Base-by-base conservation (phyloP, 2,329 filamentous ascomycete species). In the Ascochyta clinopodiicola region DNA sequence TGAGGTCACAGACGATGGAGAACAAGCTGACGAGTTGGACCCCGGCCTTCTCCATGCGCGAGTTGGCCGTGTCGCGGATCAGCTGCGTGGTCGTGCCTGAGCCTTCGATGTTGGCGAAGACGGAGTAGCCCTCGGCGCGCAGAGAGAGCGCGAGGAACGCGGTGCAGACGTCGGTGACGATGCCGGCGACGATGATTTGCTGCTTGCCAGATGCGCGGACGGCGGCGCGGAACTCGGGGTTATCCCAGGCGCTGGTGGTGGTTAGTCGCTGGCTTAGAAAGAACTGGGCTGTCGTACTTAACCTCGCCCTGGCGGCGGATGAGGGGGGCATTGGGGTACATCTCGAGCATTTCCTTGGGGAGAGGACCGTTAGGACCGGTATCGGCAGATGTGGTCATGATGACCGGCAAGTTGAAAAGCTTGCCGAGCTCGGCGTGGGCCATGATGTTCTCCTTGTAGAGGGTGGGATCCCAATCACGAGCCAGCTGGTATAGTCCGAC, bases 161-260 rank as follows among this genome's bases (percentile, higher is more conserved):
- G 21, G 87, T 90, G 81, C 88, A 91, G 55, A 92, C 88, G 71
- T 92, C 89, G 0, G 89, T 92, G 2, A 85, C 82, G 65, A 92
- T 90, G 7, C 89, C 88, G 2, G 80, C 88, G 15, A 93, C 74
- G 67, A 92, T 89, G 64, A 92, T 78, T 71, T 92, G 90, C 27
- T 81, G 86, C 71, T 86, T 87, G 54, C 84, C 84, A 4, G 87
- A 84, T 1, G 87, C 87, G 60, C 81, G 76, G 57, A 92, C 81
- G 2, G 89, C 88, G 1, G 79, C 79, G 32, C 82, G 82, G 78
- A 92, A 91, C 0, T 89, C 84, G 2, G 81, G 63, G 64, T 90
- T 91, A 69, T 92, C 90, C 89, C 88, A 91, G 2, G 89, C 89
- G 68, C 71, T 74, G 46, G 9, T 17, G 2, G n/a, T 10, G 15